phyloP scores from a whole-genome alignment of 345 rosid species.

The Boechera stricta region DNA sequence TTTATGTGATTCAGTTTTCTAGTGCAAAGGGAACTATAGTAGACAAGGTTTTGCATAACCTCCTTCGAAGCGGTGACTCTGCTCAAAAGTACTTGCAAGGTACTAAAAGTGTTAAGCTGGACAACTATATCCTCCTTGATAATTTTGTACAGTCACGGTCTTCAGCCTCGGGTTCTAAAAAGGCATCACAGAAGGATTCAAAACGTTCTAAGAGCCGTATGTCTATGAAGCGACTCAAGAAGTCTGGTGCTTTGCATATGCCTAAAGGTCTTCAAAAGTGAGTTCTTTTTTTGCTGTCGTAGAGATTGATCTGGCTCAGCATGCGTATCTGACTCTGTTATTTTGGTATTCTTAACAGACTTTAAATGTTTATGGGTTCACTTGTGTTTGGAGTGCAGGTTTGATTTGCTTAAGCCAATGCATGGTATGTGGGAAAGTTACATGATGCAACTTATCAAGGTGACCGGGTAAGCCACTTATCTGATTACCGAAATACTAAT shows the following conservation, averaged over 20 bases:
- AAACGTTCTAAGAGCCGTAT: conserved; percentile 82
- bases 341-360: background rate
- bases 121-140: conserved; percentile 83
- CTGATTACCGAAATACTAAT: background rate
- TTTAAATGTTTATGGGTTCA: background rate
- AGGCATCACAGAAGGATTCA: conserved; percentile 57
- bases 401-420: conserved; percentile 65
- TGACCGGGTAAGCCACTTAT: conserved; percentile 51
- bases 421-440: conserved; percentile 79
- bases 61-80: conserved; percentile 82
- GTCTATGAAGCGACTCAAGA: conserved; percentile 81
- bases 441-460: conserved; percentile 59
- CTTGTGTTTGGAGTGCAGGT: conserved; percentile 52
- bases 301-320: conserved; percentile 7
- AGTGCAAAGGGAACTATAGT: conserved; percentile 59
- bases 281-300: conserved; percentile 34
- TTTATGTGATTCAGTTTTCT: conserved; percentile 52
- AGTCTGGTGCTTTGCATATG: conserved; percentile 59
- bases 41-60: conserved; percentile 67
- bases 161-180: conserved; percentile 52
- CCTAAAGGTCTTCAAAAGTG: conserved; percentile 65
- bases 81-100: conserved; percentile 83
- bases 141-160: conserved; percentile 62
- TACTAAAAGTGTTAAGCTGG: conserved; percentile 62
- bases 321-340: background rate